Evolutionary conservation across 805 yeast genomes (phyloP), one percentile per base, ranked within the genome.

Genomic region (Osmozyma mogii): DNA sequence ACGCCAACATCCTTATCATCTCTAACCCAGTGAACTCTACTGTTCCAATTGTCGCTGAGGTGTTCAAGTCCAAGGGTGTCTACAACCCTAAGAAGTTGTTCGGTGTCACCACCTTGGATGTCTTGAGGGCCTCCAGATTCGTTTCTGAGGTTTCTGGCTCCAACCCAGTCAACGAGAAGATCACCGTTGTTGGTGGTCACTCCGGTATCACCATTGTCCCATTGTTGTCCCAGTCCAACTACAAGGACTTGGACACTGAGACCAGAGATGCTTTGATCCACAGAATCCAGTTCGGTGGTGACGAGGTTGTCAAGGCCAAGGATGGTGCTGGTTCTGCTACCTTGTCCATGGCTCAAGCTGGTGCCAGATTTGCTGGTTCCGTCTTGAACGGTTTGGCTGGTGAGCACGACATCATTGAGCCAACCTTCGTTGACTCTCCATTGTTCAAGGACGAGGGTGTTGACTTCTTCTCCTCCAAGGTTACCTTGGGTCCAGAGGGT

Each of bases 1-100:
- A 83, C 47, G 96, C 96, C 37, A 76, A 84, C 30, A 64, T 87
- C 31, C 71, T 70, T 45, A 74, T 87, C 52, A 87, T 87, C 54
- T 78, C 96, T 42, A 87, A 87, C 80, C 96, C 96, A 31, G 96
- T 87, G 59, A 87, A 87, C 79, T 87, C 96, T 37, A 88, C 96
- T 31, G 96, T 87, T 17, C 96, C 96, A 56, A 87, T 87, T 62
- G 96, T 84, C 35, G 85, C 94, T 38, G 95, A 88, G 70, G 94
- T 84, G 31, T 70, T 83, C 60, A 84, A 84, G 72, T 66, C 78
- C 46, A 72, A 74, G 64, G 88, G 88, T 49, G 88, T 78, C 38
- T 88, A 82, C 77, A 77, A 88, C 77, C 89, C 94, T 56, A 76
- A 81, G 73, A 82, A 79, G 61, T 69, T 87, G 55, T 87, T 87